These are phyloP conservation scores for Puccinia polysora DNA, from an alignment of 1,284 basidiomycete species.

Conservation along the genomic window DNA sequence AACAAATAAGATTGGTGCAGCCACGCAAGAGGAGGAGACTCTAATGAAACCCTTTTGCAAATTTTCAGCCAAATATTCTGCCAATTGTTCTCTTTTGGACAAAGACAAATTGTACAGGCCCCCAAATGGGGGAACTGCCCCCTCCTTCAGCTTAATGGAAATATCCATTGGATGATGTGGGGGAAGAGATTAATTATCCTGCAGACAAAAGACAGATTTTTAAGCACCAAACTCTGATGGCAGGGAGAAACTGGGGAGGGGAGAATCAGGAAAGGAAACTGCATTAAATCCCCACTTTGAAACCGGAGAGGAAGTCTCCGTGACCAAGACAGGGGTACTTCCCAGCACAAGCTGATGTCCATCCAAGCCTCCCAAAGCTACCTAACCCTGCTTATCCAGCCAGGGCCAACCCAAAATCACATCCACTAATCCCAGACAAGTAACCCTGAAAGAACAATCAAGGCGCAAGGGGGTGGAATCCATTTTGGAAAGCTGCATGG, in stretches of 20 bases:
- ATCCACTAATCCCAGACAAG: background rate
- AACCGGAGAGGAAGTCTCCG: background rate
- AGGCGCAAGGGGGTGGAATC: background rate
- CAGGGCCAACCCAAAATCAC: background rate
- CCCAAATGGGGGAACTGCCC: constrained; percentile 2
- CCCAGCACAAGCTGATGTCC: background rate
- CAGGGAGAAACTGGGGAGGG: background rate
- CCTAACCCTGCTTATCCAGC: background rate
- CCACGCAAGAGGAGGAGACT: constrained; percentile 14
- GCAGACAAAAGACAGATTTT: background rate
- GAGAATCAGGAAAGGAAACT: background rate
- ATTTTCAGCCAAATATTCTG: constrained; percentile 3
- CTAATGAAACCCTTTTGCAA: constrained; percentile 22
- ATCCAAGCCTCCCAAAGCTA: background rate
- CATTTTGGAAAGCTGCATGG: background rate
- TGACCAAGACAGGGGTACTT: background rate
- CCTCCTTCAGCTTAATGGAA: constrained; percentile 18
- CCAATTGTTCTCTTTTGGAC: background rate
- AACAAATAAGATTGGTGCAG: constrained; percentile 17
- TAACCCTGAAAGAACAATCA: background rate
- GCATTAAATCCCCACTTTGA: no score
- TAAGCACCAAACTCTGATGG: background rate
- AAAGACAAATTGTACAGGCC: constrained; percentile 10
- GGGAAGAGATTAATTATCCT: constrained; percentile 7
- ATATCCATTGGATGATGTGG: constrained; percentile 7